Base-by-base conservation (phyloP, 1,139 yeast genomes). In the Eremothecium cymbalariae region DNA sequence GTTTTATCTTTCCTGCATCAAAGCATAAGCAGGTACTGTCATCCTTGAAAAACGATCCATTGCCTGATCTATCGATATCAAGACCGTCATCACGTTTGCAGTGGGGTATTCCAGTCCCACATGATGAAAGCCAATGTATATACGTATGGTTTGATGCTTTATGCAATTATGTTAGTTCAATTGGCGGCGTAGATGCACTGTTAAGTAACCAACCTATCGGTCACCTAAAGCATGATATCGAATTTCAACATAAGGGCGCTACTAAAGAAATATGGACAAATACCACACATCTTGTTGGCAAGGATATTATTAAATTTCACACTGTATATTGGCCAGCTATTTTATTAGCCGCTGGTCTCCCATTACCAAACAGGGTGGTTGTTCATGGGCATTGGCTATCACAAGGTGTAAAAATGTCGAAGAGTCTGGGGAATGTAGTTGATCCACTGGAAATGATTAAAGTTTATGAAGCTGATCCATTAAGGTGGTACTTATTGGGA, bases 71-170 rank as follows among this genome's bases (percentile, higher is more conserved):
- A 32, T 83, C 95, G 18, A 69, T 90, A 2, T 86, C 96, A 0
- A 66, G 98, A 43, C 97, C 97, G 0, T 56, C 77, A 0, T 61
- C 76, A 9, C 64, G 98, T 37, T 67, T 88, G 32, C 62, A 68
- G 20, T 90, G 99, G 99, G 96, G 96, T 0, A 80, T 90, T 18
- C 73, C 74, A 2, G 97, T 90, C 0, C 98, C 98, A 0, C 65
- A 67, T 22, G 97, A 90, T 49, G 63, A 69, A 0, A 48, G 74
- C 0, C 97, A 90, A 51, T 78, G 72, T 35, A 78, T 90, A 40
- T 90, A 90, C 50, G 99, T 90, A 7, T 90, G 99, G 99, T 81
- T 90, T 42, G 99, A 90, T 60, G 99, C 99, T 0, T 67, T 90
- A 36, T 68, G 83, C 31, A 90, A 86, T 53, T 90, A 90, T 54